A percentile compares a stretch with the other conserved stretches of the same genome.
These are phyloP conservation scores for Xylaria hypoxylon DNA, from an alignment of 2,329 filamentous ascomycete species.

Conservation along the genomic window DNA sequence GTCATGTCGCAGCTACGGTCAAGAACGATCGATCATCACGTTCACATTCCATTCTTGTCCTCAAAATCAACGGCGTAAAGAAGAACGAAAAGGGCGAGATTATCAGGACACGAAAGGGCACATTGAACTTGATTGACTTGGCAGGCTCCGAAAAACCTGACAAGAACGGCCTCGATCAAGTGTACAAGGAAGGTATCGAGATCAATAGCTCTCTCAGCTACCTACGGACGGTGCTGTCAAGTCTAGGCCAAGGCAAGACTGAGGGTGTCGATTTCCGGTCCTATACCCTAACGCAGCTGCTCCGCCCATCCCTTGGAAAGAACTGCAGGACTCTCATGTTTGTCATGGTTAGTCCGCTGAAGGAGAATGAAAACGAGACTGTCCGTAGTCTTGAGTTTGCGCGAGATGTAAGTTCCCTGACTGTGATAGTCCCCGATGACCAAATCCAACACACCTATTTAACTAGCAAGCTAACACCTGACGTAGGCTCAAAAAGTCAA, in stretches of 20 bases:
- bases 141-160: conserved; percentile 87
- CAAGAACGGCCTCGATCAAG: conserved; percentile 80
- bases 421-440: no score
- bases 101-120: conserved; percentile 87
- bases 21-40: conserved; percentile 95
- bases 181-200: conserved; percentile 93
- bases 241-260: conserved; percentile 82
- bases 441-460: neutral
- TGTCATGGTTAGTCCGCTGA: conserved; percentile 94
- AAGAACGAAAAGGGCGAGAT: conserved; percentile 62
- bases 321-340: conserved; percentile 99
- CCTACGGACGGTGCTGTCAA: conserved; percentile 92
- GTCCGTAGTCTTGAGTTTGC: conserved; percentile 96
- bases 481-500: conserved; percentile 49
- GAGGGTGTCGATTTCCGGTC: conserved; percentile 93
- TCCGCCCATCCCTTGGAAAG: conserved; percentile 94
- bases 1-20: conserved; percentile 95
- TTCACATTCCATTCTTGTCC: conserved; percentile 95
- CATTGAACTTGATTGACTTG: conserved; percentile 93
- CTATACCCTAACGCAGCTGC: conserved; percentile 93
- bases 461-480: conserved; percentile 12
- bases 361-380: conserved; percentile 91
- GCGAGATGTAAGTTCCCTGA: conserved; percentile 75
- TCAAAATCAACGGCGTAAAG: conserved; percentile 81
- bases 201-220: conserved; percentile 97